Evolutionary conservation across 352 stramenopile genomes (phyloP), one percentile per base, ranked within the genome.

Genomic region (Pythium aquatile): DNA sequence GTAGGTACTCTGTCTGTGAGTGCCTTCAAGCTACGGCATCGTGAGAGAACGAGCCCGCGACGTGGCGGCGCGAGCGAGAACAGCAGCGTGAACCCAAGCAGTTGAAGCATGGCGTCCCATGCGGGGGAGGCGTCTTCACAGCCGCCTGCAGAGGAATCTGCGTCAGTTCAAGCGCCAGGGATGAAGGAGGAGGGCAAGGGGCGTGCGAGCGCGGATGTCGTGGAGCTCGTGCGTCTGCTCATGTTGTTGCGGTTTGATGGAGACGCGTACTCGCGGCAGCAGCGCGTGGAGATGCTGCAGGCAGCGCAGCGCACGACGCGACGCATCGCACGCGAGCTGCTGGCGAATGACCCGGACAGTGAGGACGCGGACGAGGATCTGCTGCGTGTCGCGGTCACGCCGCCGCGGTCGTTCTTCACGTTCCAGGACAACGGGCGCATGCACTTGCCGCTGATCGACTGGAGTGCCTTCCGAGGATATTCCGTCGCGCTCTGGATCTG

Each of bases 401-500:
- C 79, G 28, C 83, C 85, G 16, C 74, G 66, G 3, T 79, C 83
- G 60, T 91, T 88, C 66, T 93, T 91, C 44, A 71, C 62, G 33
- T 87, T 94, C 40, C 76, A 57, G 4, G 78, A 78, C 16, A 87
- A 81, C 28, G 79, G 83, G 14, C 69, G 73, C n/a, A 85, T 95
- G 75, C 74, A 88, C 49, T 64, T 95, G 30, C 87, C 87, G 5
- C 78, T 90, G 26, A 73, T 95, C 33, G 81, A 92, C 64, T 95
- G 87, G 87, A 76, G 72, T 17, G 73, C 77, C 17, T 95, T 95
- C 62, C 81, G 87, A 28, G 84, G 84, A 0, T 95, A 92, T 67
- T 86, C 87, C 4, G 73, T 95, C 28, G 80, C 81, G 37, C 40
- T 95, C 26, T 95, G 87, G 87, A 70, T 93, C 40, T 79, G 85